Evolutionary conservation across 2,329 filamentous ascomycete species (phyloP).

Genomic region (Fusarium miscanthi): DNA sequence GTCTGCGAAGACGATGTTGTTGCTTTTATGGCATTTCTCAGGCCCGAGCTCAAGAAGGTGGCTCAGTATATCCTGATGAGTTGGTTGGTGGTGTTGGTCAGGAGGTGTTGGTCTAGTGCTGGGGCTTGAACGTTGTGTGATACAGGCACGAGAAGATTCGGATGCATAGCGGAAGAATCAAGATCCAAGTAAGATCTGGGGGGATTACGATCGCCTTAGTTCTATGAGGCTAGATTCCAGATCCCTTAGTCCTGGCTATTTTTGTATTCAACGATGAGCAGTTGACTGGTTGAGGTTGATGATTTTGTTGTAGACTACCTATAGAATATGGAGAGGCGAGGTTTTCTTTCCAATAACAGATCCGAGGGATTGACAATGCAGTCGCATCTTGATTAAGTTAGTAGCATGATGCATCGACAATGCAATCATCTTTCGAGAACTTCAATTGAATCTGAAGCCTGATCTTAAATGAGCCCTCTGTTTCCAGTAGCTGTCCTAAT

Average conservation of each 20-base stretch:
- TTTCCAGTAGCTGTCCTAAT: neutral
- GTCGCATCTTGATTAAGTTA: neutral
- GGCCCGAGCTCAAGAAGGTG: neutral
- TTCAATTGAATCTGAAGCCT: neutral
- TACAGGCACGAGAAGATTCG: neutral
- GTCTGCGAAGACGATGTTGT: neutral
- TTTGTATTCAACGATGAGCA: neutral
- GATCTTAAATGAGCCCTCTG: neutral
- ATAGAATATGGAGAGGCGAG: neutral
- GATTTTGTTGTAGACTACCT: neutral
- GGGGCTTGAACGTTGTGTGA: slow-evolving; percentile 22
- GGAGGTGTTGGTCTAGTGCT: slow-evolving; percentile 21
- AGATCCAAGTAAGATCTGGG: slow-evolving; percentile 7
- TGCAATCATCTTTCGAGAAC: neutral
- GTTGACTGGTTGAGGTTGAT: neutral
- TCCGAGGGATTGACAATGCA: neutral
- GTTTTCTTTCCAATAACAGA: neutral
- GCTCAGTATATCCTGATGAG: neutral
- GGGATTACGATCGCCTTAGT: slow-evolving; percentile 3
- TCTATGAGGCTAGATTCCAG: neutral
- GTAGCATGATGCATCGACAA: neutral
- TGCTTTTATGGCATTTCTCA: slow-evolving; percentile 2
- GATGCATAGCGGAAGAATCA: neutral
- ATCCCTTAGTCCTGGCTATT: neutral
- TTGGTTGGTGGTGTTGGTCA: slow-evolving; percentile 4